Base-by-base conservation (phyloP, 1,139 yeast species). In the Taiozyma sp. region DNA sequence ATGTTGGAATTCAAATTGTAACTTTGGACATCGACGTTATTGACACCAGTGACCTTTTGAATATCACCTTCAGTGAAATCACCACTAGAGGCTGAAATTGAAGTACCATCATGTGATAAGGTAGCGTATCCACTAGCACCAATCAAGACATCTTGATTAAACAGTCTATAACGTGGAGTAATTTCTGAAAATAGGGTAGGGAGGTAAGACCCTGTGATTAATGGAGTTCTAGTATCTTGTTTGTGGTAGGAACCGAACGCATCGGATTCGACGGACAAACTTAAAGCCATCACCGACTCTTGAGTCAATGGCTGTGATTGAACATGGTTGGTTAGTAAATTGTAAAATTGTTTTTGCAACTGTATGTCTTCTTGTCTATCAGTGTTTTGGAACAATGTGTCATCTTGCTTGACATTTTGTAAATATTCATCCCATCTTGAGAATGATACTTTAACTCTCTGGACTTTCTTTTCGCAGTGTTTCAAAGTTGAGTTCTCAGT, bases 371-470 rank as follows among this genome's bases (percentile, higher is more conserved):
- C 66, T 14, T 13, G 58, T 61, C 13, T 62, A 62, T 11, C 34
- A 13, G 3, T 62, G 6, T 59, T 62, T 45, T 59, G 55, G 22
- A 76, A 64, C 49, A 55, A 46, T 0, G 67, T 60, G 44, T 69
- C 71, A 45, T 77, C 76, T 50, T 71, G 70, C 13, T 69, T 62
- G 16, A 73, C 69, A n/a, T 65, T 63, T 21, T 64, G 65, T 44
- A 83, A 67, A 63, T 83, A 88, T 42, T 79, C 85, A 56, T 83
- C 81, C 97, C 97, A 90, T 61, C 95, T 81, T 54, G 77, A 80
- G 62, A 89, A 85, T 0, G 95, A 87, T 53, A 85, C 83, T 52
- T 80, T 77, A 7, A 89, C 81, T 49, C 88, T 77, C 60, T 80
- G 85, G 63, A 88, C 80, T 50, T 83, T 78, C 44, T 80, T 75